phyloP scores from a whole-genome alignment of 2,329 filamentous ascomycete species.

The Ascosphaera aggregata region DNA sequence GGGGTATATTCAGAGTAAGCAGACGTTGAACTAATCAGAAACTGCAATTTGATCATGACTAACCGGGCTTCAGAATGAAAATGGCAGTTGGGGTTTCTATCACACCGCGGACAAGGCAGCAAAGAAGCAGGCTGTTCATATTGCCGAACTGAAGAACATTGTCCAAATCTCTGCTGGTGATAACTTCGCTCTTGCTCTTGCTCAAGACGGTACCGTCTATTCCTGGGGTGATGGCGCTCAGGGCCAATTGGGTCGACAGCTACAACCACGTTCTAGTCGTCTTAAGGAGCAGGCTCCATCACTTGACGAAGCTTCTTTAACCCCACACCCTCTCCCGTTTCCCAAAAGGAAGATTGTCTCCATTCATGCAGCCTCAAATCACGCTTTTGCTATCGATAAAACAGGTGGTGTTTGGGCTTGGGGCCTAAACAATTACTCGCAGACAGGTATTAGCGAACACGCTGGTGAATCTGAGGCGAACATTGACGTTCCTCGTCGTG shows the following conservation, averaged over 20 bases:
- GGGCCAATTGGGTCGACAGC: slow-evolving; percentile 43
- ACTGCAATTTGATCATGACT: too few species aligned
- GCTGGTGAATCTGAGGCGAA: slow-evolving; percentile 46
- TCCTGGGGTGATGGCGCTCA: slow-evolving; percentile 46
- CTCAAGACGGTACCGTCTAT: slow-evolving; percentile 33
- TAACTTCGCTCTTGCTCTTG: slow-evolving; percentile 34
- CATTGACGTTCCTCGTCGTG: slow-evolving; percentile 45
- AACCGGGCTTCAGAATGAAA: slow-evolving; percentile 34
- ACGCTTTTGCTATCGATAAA: slow-evolving; percentile 52
- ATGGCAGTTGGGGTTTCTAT: slow-evolving; percentile 39
- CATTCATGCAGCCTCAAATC: slow-evolving; percentile 51
- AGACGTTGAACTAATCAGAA: too few species aligned
- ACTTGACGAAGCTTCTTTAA: too few species aligned
- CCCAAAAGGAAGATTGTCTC: slow-evolving; percentile 34
- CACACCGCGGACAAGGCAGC: slow-evolving; percentile 20
- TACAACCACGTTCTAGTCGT: too few species aligned
- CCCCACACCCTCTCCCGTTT: slow-evolving; percentile 34
- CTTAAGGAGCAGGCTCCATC: slow-evolving; percentile 31
- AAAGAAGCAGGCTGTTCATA: slow-evolving; percentile 22
- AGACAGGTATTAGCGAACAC: slow-evolving; percentile 43
- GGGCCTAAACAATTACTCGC: slow-evolving; percentile 72
- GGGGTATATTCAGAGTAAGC: slow-evolving; percentile 36
- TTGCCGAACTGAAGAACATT: slow-evolving; percentile 30
- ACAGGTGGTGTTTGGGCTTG: slow-evolving; percentile 52
- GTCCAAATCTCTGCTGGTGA: slow-evolving; percentile 30